Base-by-base conservation (phyloP, 768 basidiomycete species). In the Plicaturopsis crispa region DNA sequence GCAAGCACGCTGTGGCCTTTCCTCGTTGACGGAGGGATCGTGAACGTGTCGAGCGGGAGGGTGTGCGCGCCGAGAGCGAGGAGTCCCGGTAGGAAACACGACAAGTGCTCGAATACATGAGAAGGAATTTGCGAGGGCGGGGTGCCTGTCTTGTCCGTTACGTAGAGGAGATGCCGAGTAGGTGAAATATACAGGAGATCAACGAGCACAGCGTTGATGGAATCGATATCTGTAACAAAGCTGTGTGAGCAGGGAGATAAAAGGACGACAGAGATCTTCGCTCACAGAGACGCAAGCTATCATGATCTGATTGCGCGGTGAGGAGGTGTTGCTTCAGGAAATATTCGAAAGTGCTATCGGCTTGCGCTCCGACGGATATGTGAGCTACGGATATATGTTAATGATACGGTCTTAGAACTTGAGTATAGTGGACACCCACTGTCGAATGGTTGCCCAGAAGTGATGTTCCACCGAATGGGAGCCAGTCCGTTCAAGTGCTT, bases 261-360 rank as follows among this genome's bases (percentile, higher is more conserved):
- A 16, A 19, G 28, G n/a, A 18, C n/a, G 16, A 24, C 6, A 24
- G 21, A 26, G 1, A 34, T 24, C 12, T 24, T 14, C 31, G 16
- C 78, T 24, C 65, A 85, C 84, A 86, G 70, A 82, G 72, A 52
- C 78, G 72, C 4, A 84, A 59, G 42, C 70, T 77, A 11, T 56
- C 57, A 50, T 65, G 72, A 50, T 86, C 82, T 4, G 69, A 70
- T 48, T 72, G 68, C 10, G 70, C 78, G 5, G 79, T 80, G 33
- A 86, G 62, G 6, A 87, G 60, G 54, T 78, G 84, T 38, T 79
- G 72, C 50, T 87, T 87, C 40, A 87, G 68, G 19, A 81, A 70
- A 49, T 87, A 87, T 56, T 87, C 84, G 44, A 87, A 84, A 8
- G 71, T 73, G 48, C 84, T 86, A 49, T 87, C 84, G 5, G 80